Percentiles rank a stretch among this genome's conserved stretches.
Evolutionary conservation across 108 stramenopile genomes (phyloP).

Genomic region (Ochromonas danica): DNA sequence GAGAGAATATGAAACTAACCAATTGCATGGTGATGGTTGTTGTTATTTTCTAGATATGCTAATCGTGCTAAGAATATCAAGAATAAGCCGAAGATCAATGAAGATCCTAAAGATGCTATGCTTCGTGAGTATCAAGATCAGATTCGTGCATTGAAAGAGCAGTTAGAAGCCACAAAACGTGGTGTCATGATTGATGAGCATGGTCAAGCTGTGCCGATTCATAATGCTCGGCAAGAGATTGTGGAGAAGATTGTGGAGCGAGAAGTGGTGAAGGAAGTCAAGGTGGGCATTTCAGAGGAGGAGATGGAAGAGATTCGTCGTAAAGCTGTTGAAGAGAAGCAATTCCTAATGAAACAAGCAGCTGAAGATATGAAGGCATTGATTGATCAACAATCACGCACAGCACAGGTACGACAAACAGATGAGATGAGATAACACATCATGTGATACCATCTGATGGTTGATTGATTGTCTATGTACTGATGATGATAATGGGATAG

Average conservation of each 20-base stretch:
- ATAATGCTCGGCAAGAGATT: constrained; percentile 39
- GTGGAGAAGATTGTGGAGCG: constrained; percentile 33
- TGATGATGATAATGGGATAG: too few species aligned
- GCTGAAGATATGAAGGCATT: constrained; percentile 62
- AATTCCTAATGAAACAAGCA: constrained; percentile 53
- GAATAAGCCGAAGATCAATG: constrained; percentile 97
- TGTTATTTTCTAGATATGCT: constrained; percentile 78
- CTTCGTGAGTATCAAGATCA: constrained; percentile 80
- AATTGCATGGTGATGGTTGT: too few species aligned
- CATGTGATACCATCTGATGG: too few species aligned
- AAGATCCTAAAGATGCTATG: constrained; percentile 92
- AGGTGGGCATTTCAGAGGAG: constrained; percentile 43
- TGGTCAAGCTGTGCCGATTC: constrained; percentile 14
- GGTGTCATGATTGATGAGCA: constrained; percentile 45
- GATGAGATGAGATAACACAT: too few species aligned
- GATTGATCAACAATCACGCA: constrained; percentile 52
- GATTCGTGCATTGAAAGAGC: constrained; percentile 56
- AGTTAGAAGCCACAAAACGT: constrained; percentile 33
- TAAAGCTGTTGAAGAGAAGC: constrained; percentile 51
- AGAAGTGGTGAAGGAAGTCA: constrained; percentile 42
- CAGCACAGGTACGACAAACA: too few species aligned
- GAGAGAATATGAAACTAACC: too few species aligned
- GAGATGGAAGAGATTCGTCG: constrained; percentile 36
- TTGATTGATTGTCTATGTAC: too few species aligned
- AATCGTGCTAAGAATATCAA: constrained; percentile 99